Percentiles rank a stretch among this genome's conserved stretches.
Evolutionary conservation across 768 basidiomycete genomes (phyloP).

Genomic region (Trametes cubensis): DNA sequence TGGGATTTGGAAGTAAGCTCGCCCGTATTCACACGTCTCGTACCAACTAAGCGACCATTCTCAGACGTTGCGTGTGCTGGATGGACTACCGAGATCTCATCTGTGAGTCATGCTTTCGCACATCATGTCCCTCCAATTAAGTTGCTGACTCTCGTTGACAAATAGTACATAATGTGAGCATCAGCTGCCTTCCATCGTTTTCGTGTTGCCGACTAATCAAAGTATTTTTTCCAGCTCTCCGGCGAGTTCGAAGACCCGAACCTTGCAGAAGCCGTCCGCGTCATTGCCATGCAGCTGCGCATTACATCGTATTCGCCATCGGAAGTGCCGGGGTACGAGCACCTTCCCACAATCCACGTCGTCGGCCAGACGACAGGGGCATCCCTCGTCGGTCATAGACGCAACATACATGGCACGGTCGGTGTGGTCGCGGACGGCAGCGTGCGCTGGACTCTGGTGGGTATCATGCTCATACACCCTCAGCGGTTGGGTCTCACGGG

Average conservation of each 20-base stretch:
- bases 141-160: neutral
- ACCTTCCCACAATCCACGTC: constrained; percentile 55
- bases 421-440: constrained; percentile 52
- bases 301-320: constrained; percentile 29
- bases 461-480: constrained; percentile 19
- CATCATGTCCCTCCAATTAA: neutral
- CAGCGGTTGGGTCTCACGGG: no score
- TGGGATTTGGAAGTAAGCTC: constrained; percentile 55
- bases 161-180: constrained; percentile 44
- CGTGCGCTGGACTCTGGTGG: constrained; percentile 54
- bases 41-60: neutral
- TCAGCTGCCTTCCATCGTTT: neutral
- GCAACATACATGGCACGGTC: constrained; percentile 47
- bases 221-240: constrained; percentile 15
- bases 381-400: constrained; percentile 39
- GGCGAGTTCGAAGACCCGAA: constrained; percentile 36
- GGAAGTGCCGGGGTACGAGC: constrained; percentile 29
- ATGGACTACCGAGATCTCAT: constrained; percentile 59
- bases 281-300: constrained; percentile 54
- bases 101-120: constrained; percentile 38
- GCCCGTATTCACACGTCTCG: neutral
- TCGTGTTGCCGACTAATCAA: constrained; percentile 4
- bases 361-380: constrained; percentile 47
- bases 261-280: constrained; percentile 51
- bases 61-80: constrained; percentile 60